phyloP scores from a whole-genome alignment of 768 basidiomycete genomes.

The Russula sp. region DNA sequence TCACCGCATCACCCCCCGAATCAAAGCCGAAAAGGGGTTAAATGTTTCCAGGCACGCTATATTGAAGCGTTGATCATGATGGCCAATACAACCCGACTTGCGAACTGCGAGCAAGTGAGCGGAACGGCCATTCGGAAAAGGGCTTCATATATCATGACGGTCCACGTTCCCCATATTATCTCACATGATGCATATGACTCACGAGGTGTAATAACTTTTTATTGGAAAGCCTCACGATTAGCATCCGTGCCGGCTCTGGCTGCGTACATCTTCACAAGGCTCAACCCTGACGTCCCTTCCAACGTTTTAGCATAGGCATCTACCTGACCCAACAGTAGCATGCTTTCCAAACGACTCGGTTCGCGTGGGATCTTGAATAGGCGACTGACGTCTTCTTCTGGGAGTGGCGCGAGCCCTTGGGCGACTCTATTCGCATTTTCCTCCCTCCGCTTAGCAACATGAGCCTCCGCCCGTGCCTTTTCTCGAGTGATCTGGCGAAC shows the following conservation, averaged over 20 bases:
- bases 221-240: slow-evolving; percentile 23
- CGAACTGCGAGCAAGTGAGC: background rate
- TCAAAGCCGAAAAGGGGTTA: too few relatives aligned
- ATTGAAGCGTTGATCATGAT: too few relatives aligned
- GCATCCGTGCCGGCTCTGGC: slow-evolving; percentile 43
- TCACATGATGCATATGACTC: background rate
- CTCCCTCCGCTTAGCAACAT: slow-evolving; percentile 82
- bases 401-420: slow-evolving; percentile 81
- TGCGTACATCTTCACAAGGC: slow-evolving; percentile 83
- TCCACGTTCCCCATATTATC: background rate
- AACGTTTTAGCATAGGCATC: slow-evolving; percentile 82
- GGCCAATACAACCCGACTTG: background rate
- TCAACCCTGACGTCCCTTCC: slow-evolving; percentile 55
- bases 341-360: slow-evolving; percentile 82
- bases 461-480: slow-evolving; percentile 71
- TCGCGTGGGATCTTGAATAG: slow-evolving; percentile 87
- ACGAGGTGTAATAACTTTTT: background rate
- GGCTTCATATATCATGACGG: background rate
- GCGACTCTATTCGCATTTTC: slow-evolving; percentile 77
- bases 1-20: too few relatives aligned
- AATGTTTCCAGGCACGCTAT: too few relatives aligned
- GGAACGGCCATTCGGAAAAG: background rate
- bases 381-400: slow-evolving; percentile 80
- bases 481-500: slow-evolving; percentile 86
- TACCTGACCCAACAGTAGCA: slow-evolving; percentile 82